Evolutionary conservation across 2,329 filamentous ascomycete species (phyloP), one percentile per base, ranked within the genome.

Genomic region (Chaetoscypha palmicola): DNA sequence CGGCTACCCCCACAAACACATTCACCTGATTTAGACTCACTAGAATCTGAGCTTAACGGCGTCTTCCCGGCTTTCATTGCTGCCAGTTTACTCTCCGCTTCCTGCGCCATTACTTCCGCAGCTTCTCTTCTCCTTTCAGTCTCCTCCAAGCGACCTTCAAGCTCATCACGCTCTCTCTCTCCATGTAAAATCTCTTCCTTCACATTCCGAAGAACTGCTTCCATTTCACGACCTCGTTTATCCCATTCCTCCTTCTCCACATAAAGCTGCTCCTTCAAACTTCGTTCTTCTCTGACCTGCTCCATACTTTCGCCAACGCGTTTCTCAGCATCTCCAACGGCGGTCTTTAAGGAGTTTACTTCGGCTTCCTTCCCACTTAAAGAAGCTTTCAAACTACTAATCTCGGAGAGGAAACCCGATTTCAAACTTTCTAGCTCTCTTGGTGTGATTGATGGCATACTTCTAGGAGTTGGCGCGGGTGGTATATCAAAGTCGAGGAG

Each of bases 301-400:
- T 96, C 88, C 65, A 88, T 74, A 40, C 83, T 85, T 66, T 92
- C 84, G 22, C 89, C 91, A 16, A 94, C 90, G 17, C 91, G 83
- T 61, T 88, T 85, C 68, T 98, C 92, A 0, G 92, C 91, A 65
- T 97, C 90, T 4, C 79, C 79, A 22, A 97, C 80, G 1, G 92
- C 88, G 33, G 84, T 80, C 63, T 95, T 95, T 46, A 97, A 74
- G 24, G 85, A 91, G 39, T 81, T 74, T 26, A 92, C 87, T 63
- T 97, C 90, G 4, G 91, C 91, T 62, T 97, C 91, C 59, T 92
- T 94, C 38, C 92, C 92, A 57, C 83, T 90, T 8, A 98, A 72
- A 8, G 87, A 91, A 2, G 92, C 92, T 60, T 87, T 92, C 14
- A 98, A 76, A n/a, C 86, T 88, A 50, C 88, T 94, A 47, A 98